Evolutionary conservation across 371 early-diverging fungal genomes (phyloP).

Genomic region (Conidiobolus coronatus): DNA sequence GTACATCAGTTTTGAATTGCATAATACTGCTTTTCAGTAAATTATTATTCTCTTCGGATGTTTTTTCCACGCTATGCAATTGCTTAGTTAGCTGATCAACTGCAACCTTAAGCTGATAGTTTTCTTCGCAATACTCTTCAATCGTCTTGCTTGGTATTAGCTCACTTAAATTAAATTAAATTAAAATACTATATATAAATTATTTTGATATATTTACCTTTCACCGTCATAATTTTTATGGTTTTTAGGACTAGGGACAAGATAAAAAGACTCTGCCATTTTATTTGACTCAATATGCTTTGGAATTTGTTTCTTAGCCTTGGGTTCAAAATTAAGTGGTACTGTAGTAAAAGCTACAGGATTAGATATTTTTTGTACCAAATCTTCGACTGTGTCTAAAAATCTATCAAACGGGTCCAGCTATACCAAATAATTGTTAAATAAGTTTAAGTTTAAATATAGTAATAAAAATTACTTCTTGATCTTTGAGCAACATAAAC

Average conservation of each 20-base stretch:
- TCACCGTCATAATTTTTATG: too few species aligned
- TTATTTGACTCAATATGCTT: too few species aligned
- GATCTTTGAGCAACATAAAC: too few species aligned
- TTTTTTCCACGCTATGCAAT: conserved; percentile 39
- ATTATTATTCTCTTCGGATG: conserved; percentile 7
- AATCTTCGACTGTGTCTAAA: conserved; percentile 47
- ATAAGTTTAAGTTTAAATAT: too few species aligned
- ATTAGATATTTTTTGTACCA: conserved; percentile 43
- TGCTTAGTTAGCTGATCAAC: conserved; percentile 30
- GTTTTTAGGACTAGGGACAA: too few species aligned
- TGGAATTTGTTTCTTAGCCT: too few species aligned
- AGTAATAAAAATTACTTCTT: too few species aligned
- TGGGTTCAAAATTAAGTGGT: conserved; percentile 23
- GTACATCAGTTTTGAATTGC: conserved; percentile 5
- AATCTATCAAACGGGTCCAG: conserved; percentile 63
- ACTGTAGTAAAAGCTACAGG: conserved; percentile 53
- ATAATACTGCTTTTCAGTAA: conserved; percentile 5
- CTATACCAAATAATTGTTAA: too few species aligned
- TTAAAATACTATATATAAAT: too few species aligned
- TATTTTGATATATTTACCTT: too few species aligned
- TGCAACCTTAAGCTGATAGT: conserved; percentile 33
- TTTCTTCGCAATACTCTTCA: conserved; percentile 40
- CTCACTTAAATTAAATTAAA: not conserved
- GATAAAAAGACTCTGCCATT: too few species aligned
- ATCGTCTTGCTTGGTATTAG: conserved; percentile 14